Conservation (phyloP, 345 rosid species). For the Salix suchowensis region DNA sequence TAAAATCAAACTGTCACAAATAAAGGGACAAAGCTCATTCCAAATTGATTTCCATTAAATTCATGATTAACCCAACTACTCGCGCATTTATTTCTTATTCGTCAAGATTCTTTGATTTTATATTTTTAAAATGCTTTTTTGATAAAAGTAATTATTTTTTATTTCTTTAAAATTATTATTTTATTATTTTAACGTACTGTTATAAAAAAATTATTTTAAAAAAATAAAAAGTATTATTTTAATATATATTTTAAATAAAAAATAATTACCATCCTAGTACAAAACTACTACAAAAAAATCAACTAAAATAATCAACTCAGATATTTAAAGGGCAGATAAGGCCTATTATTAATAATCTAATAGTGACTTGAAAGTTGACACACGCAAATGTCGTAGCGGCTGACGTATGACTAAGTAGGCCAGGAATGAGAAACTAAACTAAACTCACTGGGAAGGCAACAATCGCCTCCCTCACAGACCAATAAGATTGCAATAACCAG, state of each 20-base stretch:
- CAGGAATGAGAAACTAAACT: background rate
- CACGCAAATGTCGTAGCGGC: background rate
- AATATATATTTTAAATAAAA: too few species aligned
- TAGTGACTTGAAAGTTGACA: background rate
- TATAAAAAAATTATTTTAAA: too few species aligned
- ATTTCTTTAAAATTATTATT: too few species aligned
- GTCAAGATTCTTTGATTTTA: too few species aligned
- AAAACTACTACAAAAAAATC: background rate
- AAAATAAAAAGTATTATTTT: too few species aligned
- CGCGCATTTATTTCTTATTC: background rate
- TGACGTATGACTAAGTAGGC: background rate
- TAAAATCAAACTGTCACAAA: too few species aligned
- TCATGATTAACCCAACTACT: background rate
- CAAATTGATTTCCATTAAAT: background rate
- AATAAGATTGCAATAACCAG: background rate
- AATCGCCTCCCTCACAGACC: background rate
- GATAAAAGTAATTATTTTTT: too few species aligned
- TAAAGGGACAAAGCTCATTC: too few species aligned
- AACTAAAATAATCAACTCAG: background rate
- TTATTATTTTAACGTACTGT: too few species aligned
- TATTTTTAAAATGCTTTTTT: too few species aligned
- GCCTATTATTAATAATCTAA: background rate
- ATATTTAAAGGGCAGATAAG: background rate
- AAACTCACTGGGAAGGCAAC: background rate
- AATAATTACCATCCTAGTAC: too few species aligned